Evolutionary conservation across 169 alveolate genomes (phyloP).

Genomic region (Plasmodium cynomolgi): DNA sequence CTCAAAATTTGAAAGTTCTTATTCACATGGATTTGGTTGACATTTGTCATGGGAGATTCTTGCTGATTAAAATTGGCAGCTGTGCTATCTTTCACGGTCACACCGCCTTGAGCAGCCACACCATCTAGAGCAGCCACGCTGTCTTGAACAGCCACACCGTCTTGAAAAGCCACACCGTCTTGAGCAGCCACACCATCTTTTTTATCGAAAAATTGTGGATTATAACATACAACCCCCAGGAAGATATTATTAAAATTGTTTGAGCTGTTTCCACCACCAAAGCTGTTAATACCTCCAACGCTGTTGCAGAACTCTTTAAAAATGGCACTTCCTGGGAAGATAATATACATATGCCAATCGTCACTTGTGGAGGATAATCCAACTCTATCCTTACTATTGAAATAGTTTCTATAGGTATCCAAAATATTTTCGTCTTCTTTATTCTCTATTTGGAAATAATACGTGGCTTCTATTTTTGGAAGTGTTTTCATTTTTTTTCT

Average conservation of each 20-base stretch:
- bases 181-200: not conserved
- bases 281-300: slow-evolving; percentile 3
- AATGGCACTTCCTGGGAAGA: slow-evolving; percentile 70
- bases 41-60: not conserved
- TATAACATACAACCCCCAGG: slow-evolving; percentile 61
- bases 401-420: slow-evolving; percentile 64
- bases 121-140: not conserved
- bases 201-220: slow-evolving; percentile 31
- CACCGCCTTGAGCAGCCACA: not conserved
- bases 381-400: slow-evolving; percentile 71
- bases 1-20: not conserved
- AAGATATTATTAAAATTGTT: slow-evolving; percentile 21
- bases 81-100: not conserved
- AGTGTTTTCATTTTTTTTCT: slow-evolving; percentile 60
- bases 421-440: slow-evolving; percentile 52
- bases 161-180: not conserved
- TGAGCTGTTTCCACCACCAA: not conserved
- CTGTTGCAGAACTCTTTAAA: slow-evolving; percentile 19
- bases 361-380: slow-evolving; percentile 65
- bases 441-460: slow-evolving; percentile 62
- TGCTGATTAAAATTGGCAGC: not conserved
- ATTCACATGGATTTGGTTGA: not conserved
- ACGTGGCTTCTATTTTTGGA: slow-evolving; percentile 50
- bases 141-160: not conserved
- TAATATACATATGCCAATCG: slow-evolving; percentile 61